phyloP scores from a whole-genome alignment of 306 rosid genomes.

The Gynostemma pentaphyllum region DNA sequence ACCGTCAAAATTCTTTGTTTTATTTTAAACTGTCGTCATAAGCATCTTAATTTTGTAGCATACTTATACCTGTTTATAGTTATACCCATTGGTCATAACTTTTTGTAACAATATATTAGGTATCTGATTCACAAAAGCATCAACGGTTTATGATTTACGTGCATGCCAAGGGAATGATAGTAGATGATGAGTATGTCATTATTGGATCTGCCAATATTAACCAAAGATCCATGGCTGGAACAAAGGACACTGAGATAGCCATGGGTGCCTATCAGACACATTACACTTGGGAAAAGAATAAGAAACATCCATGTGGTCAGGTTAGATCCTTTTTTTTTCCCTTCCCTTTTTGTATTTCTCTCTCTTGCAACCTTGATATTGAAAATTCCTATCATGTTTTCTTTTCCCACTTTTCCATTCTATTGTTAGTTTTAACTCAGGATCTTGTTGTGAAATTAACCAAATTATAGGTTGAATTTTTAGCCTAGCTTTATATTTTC shows the following conservation, averaged over 20 bases:
- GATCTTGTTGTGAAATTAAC: neutral
- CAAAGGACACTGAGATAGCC: conserved; percentile 95
- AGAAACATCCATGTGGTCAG: conserved; percentile 71
- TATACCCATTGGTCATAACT: neutral
- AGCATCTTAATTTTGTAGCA: neutral
- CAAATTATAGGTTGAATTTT: neutral
- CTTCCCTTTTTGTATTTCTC: too few relatives aligned
- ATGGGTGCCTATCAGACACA: conserved; percentile 94
- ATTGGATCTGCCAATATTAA: conserved; percentile 94
- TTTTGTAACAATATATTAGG: conserved; percentile 13
- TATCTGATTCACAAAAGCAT: conserved; percentile 27
- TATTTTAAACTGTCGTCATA: neutral
- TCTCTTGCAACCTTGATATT: neutral
- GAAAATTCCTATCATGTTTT: too few relatives aligned
- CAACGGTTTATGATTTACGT: conserved; percentile 84
- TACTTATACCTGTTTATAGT: neutral
- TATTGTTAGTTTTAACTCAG: too few relatives aligned
- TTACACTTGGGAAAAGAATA: conserved; percentile 52
- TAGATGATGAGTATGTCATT: conserved; percentile 83
- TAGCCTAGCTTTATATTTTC: neutral
- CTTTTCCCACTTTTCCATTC: neutral
- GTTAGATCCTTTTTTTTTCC: conserved; percentile 20
- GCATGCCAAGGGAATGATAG: conserved; percentile 89
- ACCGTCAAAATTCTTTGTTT: neutral
- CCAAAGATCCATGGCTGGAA: conserved; percentile 95